Evolutionary conservation across 1,284 basidiomycete genomes (phyloP), one percentile per base, ranked within the genome.

Genomic region (Leccinum colubrinum): DNA sequence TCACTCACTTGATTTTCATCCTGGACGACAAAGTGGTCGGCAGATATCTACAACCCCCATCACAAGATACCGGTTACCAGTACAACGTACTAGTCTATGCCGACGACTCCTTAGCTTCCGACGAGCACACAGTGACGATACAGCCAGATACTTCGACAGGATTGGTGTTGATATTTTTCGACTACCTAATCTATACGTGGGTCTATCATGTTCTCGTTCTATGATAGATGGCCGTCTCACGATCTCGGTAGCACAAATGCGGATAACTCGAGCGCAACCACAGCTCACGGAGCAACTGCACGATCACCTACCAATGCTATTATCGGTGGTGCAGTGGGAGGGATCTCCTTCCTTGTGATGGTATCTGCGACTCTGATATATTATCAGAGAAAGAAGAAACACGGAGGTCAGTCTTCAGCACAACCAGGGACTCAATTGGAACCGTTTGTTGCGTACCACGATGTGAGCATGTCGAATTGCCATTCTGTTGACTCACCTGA

Each of bases 171-270:
- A 57, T 66, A 6, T 2, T 68, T 9, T 66, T 68, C 3, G 65
- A 66, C 17, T 66, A 68, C 37, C 4, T 64, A 15, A 46, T 65
- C 20, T 66, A 66, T 68, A 67, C 37, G 4, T 65, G 22, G 39
- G 17, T 50, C 22, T 22, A 22, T 22, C 48, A 12, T 48, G 17
- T 2, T n/a, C 20, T 48, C 17, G 22, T 22, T 50, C 48, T 3
- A 0, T 2, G 8, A 54, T 22, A 43, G 41, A 4, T 17, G 0
- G 41, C 8, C 9, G 9, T 43, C 48, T 55, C 12, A 66, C 14
- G 4, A 6, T 14, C 39, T 43, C 4, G 7, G 3, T 0, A 41
- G 39, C n/a, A 41, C 39, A 9, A n/a, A 4, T n/a, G 2, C 8
- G 3, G 15, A 43, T 43, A 4, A 43, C 41, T n/a, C n/a, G n/a